Evolutionary conservation across 768 basidiomycete species (phyloP).

Genomic region (Mycena rebaudengoi): DNA sequence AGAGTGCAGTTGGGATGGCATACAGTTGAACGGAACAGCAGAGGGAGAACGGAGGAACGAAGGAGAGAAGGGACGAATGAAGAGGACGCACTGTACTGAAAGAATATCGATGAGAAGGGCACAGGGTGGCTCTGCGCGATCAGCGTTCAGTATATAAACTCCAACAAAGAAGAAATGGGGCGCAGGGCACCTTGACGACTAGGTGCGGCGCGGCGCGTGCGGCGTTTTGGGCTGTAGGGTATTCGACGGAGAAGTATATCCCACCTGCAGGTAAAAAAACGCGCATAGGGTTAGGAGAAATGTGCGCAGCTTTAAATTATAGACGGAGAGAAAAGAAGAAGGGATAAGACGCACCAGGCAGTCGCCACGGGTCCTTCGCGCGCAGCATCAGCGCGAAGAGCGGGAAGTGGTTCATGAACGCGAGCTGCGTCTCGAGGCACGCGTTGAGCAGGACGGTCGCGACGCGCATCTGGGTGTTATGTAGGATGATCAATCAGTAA

Average conservation of each 20-base stretch:
- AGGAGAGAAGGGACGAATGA: neutral
- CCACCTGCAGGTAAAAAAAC: conserved; percentile 33
- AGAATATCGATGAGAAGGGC: conserved; percentile 59
- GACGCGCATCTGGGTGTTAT: conserved; percentile 56
- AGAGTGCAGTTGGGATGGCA: no score
- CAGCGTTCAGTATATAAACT: neutral
- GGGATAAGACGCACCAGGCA: conserved; percentile 68
- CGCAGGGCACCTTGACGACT: conserved; percentile 40
- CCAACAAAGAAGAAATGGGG: neutral
- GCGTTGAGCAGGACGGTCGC: conserved; percentile 68
- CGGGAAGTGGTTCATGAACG: conserved; percentile 92
- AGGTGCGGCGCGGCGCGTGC: no score
- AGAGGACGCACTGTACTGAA: conserved; percentile 60
- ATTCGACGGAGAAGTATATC: conserved; percentile 41
- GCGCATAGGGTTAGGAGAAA: no score
- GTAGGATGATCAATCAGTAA: no score
- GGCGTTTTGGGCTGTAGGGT: conserved; percentile 31
- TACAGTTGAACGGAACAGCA: neutral
- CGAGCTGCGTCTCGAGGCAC: conserved; percentile 67
- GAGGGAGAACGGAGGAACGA: neutral
- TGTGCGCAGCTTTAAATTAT: no score
- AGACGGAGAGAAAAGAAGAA: neutral
- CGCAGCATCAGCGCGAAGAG: conserved; percentile 88
- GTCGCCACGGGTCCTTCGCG: conserved; percentile 80
- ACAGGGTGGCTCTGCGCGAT: conserved; percentile 59